These are phyloP conservation scores for Apocynum venetum DNA, from an alignment of 257 asterid genomes.

Conservation along the genomic window DNA sequence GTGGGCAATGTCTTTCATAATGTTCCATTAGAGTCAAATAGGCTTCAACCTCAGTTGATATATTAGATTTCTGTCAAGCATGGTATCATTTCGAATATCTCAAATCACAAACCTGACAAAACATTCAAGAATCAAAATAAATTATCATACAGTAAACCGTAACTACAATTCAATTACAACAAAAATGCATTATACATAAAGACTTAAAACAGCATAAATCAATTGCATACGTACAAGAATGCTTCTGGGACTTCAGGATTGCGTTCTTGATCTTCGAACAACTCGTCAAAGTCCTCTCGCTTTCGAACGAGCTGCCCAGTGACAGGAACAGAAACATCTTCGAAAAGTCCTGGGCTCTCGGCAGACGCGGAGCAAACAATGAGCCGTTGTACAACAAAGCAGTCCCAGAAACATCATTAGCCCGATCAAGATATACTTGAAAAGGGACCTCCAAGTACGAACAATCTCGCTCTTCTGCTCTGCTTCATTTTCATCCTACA, in stretches of 20 bases:
- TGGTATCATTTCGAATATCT: constrained; percentile 75
- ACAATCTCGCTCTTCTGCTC: constrained; percentile 27
- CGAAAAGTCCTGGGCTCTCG: constrained; percentile 45
- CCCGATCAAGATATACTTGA: constrained; percentile 46
- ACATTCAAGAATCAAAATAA: background rate
- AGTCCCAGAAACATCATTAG: constrained; percentile 54
- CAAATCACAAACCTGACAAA: constrained; percentile 72
- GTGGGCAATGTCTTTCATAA: constrained; percentile 93
- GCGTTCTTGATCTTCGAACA: constrained; percentile 51
- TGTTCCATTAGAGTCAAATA: constrained; percentile 88
- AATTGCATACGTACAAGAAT: constrained; percentile 53
- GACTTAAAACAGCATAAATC: background rate
- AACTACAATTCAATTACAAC: constrained; percentile 2
- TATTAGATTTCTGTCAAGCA: constrained; percentile 72
- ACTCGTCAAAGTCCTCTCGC: constrained; percentile 42
- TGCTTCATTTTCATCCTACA: constrained; percentile 34
- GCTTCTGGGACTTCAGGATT: constrained; percentile 50
- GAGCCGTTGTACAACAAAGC: constrained; percentile 59
- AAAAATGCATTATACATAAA: background rate
- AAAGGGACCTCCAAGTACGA: background rate
- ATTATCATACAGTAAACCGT: background rate
- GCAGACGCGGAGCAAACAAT: constrained; percentile 50
- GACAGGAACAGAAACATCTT: constrained; percentile 55
- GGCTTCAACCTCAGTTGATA: constrained; percentile 65
- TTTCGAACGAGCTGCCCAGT: constrained; percentile 32